These are phyloP conservation scores for Penicillium psychrosexuale DNA, from an alignment of 2,329 filamentous ascomycete species.

Conservation along the genomic window DNA sequence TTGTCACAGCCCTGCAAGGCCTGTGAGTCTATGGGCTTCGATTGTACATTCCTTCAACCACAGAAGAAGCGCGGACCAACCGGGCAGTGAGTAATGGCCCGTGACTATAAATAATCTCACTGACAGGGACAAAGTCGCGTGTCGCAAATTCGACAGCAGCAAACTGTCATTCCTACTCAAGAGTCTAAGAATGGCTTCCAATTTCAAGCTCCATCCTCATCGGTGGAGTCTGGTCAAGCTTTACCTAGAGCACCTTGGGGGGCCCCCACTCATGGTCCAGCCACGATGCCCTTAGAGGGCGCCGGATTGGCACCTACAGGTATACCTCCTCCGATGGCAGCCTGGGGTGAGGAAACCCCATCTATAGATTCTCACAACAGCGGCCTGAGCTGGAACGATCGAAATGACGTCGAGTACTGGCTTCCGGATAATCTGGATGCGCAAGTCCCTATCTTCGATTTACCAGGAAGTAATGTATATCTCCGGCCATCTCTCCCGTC, in stretches of 20 bases:
- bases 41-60: slow-evolving; percentile 43
- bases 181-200: slow-evolving; percentile 21
- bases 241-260: slow-evolving; percentile 24
- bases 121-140: slow-evolving; percentile 30
- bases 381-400: slow-evolving; percentile 28
- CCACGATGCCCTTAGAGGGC: slow-evolving; percentile 23
- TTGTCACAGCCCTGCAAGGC: slow-evolving; percentile 39
- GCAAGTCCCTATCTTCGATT: slow-evolving; percentile 33
- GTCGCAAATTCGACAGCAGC: slow-evolving; percentile 38
- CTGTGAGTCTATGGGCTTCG: slow-evolving; percentile 39
- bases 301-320: slow-evolving; percentile 18
- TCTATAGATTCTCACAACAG: slow-evolving; percentile 23
- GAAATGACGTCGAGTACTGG: slow-evolving; percentile 35
- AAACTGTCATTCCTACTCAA: slow-evolving; percentile 23
- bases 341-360: slow-evolving; percentile 23
- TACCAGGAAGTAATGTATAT: slow-evolving; percentile 37
- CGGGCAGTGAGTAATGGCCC: slow-evolving; percentile 32
- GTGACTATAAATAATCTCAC: slow-evolving; percentile 6
- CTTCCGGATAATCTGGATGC: slow-evolving; percentile 35
- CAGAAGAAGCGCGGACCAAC: slow-evolving; percentile 44
- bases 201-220: slow-evolving; percentile 23
- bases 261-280: slow-evolving; percentile 20
- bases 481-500: slow-evolving; percentile 36
- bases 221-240: slow-evolving; percentile 18
- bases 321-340: slow-evolving; percentile 17